phyloP scores from a whole-genome alignment of 2,329 filamentous ascomycete genomes.

The Hypoxylon sp. region DNA sequence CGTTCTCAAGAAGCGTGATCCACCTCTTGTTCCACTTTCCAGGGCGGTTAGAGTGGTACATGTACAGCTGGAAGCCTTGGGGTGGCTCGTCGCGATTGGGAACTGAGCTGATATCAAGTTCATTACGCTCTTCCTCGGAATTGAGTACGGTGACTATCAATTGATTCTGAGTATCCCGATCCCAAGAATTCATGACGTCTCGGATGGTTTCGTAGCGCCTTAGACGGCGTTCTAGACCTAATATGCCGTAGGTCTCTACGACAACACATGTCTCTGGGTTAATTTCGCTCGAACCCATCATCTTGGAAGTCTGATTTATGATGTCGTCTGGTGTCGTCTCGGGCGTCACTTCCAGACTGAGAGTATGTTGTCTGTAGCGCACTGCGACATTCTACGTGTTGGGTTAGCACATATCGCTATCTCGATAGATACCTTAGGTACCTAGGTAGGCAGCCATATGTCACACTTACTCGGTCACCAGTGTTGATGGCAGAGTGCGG shows the following conservation, averaged over 20 bases:
- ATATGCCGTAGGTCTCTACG: constrained; percentile 78
- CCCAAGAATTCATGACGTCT: constrained; percentile 94
- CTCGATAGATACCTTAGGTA: constrained; percentile 27
- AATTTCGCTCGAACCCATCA: constrained; percentile 71
- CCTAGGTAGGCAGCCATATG: constrained; percentile 16
- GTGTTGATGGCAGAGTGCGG: constrained; percentile 85
- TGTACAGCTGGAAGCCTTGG: constrained; percentile 73
- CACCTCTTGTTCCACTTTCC: constrained; percentile 92
- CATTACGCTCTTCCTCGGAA: constrained; percentile 64
- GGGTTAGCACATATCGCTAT: constrained; percentile 46
- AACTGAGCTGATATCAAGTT: constrained; percentile 75
- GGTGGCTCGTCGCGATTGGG: constrained; percentile 71
- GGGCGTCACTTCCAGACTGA: constrained; percentile 77
- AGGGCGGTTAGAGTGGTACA: constrained; percentile 84
- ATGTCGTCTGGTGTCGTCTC: constrained; percentile 82
- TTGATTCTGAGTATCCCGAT: constrained; percentile 80
- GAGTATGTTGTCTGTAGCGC: constrained; percentile 75
- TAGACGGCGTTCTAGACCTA: constrained; percentile 84
- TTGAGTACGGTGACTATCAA: constrained; percentile 75
- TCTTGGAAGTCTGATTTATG: constrained; percentile 73
- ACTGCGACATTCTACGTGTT: constrained; percentile 73
- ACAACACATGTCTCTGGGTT: constrained; percentile 76
- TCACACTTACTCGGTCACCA: constrained; percentile 74
- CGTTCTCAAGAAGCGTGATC: constrained; percentile 78
- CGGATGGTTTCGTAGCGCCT: constrained; percentile 88